A percentile compares a stretch with the other conserved stretches of the same genome.
Evolutionary conservation across 75 land plant genomes (phyloP).

Genomic region (Picea glauca): DNA sequence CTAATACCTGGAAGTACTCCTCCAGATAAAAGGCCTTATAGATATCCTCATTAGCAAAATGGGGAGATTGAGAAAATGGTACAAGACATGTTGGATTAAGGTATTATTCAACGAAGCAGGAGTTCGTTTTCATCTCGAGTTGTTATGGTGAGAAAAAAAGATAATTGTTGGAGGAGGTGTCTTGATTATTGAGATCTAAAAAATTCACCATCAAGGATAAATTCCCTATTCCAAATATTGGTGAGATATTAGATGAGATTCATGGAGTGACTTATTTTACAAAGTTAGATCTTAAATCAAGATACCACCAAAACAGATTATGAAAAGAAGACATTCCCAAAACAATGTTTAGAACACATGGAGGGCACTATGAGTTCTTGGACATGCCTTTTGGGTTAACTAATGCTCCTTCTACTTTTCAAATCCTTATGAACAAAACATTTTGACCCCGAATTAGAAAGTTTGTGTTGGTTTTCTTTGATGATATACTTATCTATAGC

Average conservation of each 20-base stretch:
- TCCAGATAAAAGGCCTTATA: not conserved
- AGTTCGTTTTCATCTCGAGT: not conserved
- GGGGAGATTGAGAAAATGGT: not conserved
- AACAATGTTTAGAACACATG: not conserved
- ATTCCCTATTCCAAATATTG: not conserved
- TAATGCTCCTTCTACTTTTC: not conserved
- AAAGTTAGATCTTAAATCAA: not conserved
- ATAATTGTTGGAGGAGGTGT: not conserved
- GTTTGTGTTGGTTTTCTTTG: not conserved
- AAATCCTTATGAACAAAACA: not conserved
- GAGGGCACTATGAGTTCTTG: not conserved
- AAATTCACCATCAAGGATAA: not conserved
- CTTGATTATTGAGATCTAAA: not conserved
- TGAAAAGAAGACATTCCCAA: not conserved
- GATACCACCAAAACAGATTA: not conserved
- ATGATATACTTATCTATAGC: not conserved
- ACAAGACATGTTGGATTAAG: not conserved
- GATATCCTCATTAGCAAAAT: not conserved
- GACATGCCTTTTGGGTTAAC: not conserved
- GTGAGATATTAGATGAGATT: not conserved
- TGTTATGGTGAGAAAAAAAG: not conserved
- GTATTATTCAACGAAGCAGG: not conserved
- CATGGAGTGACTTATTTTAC: not conserved
- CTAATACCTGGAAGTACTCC: not conserved
- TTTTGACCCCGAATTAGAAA: not conserved